These are phyloP conservation scores for Lachnellula occidentalis DNA, from an alignment of 2,329 filamentous ascomycete genomes.

Conservation along the genomic window DNA sequence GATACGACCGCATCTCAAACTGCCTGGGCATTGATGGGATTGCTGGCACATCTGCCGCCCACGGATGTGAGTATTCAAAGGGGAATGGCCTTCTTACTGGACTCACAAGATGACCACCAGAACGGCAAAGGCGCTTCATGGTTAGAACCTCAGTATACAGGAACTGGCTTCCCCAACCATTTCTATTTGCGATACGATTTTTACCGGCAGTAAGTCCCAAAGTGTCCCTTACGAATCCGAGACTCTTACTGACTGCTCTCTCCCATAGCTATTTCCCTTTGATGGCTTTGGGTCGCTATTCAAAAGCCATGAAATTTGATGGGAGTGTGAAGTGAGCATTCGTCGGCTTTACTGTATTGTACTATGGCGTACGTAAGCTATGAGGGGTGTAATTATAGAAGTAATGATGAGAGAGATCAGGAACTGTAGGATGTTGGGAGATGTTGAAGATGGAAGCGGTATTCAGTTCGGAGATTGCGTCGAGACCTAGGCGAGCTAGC, in stretches of 20 bases:
- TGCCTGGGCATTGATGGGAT: conserved; percentile 4
- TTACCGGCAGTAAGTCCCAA: not conserved
- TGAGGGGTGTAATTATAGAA: too few species aligned
- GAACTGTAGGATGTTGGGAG: too few species aligned
- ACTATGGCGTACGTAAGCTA: too few species aligned
- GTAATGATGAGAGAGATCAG: too few species aligned
- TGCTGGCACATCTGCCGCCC: not conserved
- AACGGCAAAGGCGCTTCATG: not conserved
- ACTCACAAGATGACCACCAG: not conserved
- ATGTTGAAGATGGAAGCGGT: too few species aligned
- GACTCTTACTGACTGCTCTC: not conserved
- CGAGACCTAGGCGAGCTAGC: too few species aligned
- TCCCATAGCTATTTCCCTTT: conserved; percentile 1
- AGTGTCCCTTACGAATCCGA: too few species aligned
- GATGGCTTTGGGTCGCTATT: conserved; percentile 1
- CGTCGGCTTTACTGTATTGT: too few species aligned
- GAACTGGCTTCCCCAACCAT: conserved; percentile 3
- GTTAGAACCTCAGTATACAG: conserved; percentile 1
- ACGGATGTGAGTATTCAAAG: not conserved
- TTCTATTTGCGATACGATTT: conserved; percentile 3
- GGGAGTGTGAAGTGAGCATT: too few species aligned
- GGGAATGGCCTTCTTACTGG: too few species aligned
- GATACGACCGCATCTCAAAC: conserved; percentile 1
- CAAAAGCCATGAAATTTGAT: too few species aligned
- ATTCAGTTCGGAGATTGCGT: too few species aligned